phyloP scores from a whole-genome alignment of 805 yeast species.

The Komagataella mondaviorum region DNA sequence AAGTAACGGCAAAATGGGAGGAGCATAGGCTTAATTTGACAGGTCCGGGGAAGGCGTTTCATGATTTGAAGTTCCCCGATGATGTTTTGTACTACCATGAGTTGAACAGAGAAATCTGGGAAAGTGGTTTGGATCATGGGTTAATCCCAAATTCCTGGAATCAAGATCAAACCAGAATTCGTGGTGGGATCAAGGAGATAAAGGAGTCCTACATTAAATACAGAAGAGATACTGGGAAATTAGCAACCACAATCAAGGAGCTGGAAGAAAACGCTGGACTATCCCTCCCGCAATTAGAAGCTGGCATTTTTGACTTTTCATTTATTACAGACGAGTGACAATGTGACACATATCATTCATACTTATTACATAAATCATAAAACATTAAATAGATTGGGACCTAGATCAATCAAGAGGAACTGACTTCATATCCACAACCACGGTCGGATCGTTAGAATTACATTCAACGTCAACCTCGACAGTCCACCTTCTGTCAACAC shows the following conservation, averaged over 20 bases:
- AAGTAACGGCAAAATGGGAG: slow-evolving; percentile 33
- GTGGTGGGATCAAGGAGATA: slow-evolving; percentile 27
- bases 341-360: not conserved
- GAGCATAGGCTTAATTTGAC: slow-evolving; percentile 19
- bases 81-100: slow-evolving; percentile 40
- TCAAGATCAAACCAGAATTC: slow-evolving; percentile 25
- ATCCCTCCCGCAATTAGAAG: slow-evolving; percentile 15
- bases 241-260: slow-evolving; percentile 24
- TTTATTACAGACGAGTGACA: not conserved
- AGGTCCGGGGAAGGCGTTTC: slow-evolving; percentile 32
- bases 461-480: slow-evolving; percentile 50
- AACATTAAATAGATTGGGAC: not conserved
- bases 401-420: slow-evolving; percentile 19
- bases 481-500: slow-evolving; percentile 40
- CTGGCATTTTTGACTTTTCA: not conserved
- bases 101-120: slow-evolving; percentile 20
- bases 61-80: slow-evolving; percentile 36
- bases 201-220: slow-evolving; percentile 31
- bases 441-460: slow-evolving; percentile 51
- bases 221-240: slow-evolving; percentile 21
- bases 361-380: not conserved
- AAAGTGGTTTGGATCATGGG: slow-evolving; percentile 24
- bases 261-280: slow-evolving; percentile 23
- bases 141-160: slow-evolving; percentile 41
- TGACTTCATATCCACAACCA: slow-evolving; percentile 51